Evolutionary conservation across 1,284 basidiomycete genomes (phyloP).

Genomic region (Cryptococcus sp.): DNA sequence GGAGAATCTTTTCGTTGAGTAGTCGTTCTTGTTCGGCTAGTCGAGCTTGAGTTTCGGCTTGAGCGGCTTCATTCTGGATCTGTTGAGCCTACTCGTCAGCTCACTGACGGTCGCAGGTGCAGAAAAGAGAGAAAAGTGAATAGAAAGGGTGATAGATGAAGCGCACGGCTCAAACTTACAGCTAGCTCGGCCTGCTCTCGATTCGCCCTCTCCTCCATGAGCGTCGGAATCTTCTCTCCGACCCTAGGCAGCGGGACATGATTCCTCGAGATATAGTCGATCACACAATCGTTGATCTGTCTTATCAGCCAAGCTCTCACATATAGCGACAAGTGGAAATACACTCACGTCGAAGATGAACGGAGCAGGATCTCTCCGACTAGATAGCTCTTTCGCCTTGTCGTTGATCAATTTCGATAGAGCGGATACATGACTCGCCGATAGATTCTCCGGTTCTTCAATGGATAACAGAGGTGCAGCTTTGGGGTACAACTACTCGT

Average conservation of each 20-base stretch:
- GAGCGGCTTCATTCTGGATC: conserved; percentile 23
- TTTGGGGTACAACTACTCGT: conserved; percentile 35
- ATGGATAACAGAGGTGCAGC: conserved; percentile 35
- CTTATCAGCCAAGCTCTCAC: background rate
- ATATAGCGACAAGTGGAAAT: background rate
- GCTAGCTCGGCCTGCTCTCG: conserved; percentile 43
- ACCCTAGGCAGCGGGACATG: conserved; percentile 37
- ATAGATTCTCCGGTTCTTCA: conserved; percentile 32
- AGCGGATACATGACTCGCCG: conserved; percentile 30
- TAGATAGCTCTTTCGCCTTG: conserved; percentile 26
- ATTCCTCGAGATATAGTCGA: conserved; percentile 40
- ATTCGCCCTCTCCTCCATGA: conserved; percentile 45
- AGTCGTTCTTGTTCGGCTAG: conserved; percentile 31
- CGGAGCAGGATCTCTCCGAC: conserved; percentile 21
- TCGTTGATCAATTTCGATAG: conserved; percentile 36
- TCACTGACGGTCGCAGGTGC: background rate
- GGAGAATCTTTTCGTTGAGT: conserved; percentile 36
- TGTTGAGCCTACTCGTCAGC: conserved; percentile 21
- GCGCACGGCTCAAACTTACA: conserved; percentile 26
- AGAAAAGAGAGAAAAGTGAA: too few species aligned
- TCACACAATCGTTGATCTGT: conserved; percentile 36
- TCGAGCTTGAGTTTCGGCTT: conserved; percentile 22
- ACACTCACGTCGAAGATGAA: conserved; percentile 45
- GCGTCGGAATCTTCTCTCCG: conserved; percentile 31
- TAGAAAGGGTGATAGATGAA: background rate